Base-by-base conservation (phyloP, 2,329 filamentous ascomycete genomes). In the Fusarium multiceps region DNA sequence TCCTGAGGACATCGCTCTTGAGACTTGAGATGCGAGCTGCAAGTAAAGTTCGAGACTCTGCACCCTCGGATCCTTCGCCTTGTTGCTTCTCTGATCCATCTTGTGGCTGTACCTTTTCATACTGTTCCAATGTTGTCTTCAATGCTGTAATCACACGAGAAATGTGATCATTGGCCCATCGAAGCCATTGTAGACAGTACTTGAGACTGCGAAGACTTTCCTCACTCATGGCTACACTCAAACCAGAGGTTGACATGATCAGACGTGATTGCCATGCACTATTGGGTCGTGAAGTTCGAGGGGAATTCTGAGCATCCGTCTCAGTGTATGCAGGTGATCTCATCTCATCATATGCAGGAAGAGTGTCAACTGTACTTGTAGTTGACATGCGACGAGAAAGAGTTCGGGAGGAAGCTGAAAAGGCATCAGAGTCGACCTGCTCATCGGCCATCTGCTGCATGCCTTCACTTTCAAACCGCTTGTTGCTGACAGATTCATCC, bases 161-260 rank as follows among this genome's bases (percentile, higher is more conserved):
- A 59, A 98, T 89, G 76, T 93, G 92, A 9, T 89, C 89, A 66
- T 97, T 97, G 3, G 93, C 93, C 86, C 90, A 92, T 27, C 90
- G 88, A 48, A 98, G 83, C 86, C 94, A 92, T 25, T 87, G 87
- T 3, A 98, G 83, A 69, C 94, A 98, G 74, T 93, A 95, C 73
- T 93, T 93, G 43, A 99, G 83, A 66, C 92, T 96, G 54, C 90
- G 88, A 11, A 98, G 82, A 23, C 93, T 97, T 75, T 96, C 92
- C 20, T 97, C 92, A 74, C 92, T 97, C 87, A 99, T 93, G 2
- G 96, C 94, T 18, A 97, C 91, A 68, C 94, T 94, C 1, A 98
- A 86, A 1, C 94, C 95, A 1, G 94, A 97, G 0, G 95, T 98
- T 7, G 93, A 94, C 78, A 97, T 92, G 71, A 97, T 92, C 20